phyloP scores from a whole-genome alignment of 495 filamentous ascomycete genomes.

The Hypoxylon intermedium region DNA sequence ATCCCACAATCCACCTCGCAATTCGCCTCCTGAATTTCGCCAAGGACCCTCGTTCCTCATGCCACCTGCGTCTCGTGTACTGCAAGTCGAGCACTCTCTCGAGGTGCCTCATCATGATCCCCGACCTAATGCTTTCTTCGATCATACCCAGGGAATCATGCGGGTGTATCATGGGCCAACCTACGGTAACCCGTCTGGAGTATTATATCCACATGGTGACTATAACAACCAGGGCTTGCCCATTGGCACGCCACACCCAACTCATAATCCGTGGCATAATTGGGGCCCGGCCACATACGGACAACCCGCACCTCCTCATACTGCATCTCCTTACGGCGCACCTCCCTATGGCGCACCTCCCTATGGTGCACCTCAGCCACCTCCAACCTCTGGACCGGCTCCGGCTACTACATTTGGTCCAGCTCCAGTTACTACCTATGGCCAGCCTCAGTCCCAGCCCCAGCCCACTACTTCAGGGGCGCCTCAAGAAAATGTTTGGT shows the following conservation, averaged over 20 bases:
- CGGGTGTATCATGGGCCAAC: conserved; percentile 58
- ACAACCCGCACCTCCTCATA: conserved; percentile 17
- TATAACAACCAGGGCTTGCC: conserved; percentile 20
- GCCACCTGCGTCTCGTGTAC: conserved; percentile 44
- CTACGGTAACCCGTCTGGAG: conserved; percentile 53
- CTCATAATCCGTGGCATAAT: conserved; percentile 36
- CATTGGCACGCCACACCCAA: conserved; percentile 35
- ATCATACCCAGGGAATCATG: conserved; percentile 47
- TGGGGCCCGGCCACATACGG: neutral
- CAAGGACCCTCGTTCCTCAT: conserved; percentile 45
- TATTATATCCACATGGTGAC: conserved; percentile 34
- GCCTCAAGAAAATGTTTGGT: conserved; percentile 12
- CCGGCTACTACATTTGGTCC: no score
- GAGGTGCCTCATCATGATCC: conserved; percentile 52
- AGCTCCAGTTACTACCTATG: no score
- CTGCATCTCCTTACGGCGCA: neutral
- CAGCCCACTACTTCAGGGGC: neutral
- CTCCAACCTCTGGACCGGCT: no score
- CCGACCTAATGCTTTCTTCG: conserved; percentile 59
- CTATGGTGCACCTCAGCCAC: no score
- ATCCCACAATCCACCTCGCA: conserved; percentile 4
- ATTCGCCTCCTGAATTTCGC: conserved; percentile 9
- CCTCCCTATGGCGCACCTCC: no score
- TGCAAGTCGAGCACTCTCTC: conserved; percentile 54
- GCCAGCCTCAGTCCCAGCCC: no score